Percentiles rank a stretch among this genome's conserved stretches.
Evolutionary conservation across 768 basidiomycete genomes (phyloP).

Genomic region (Mycena leptocephala): DNA sequence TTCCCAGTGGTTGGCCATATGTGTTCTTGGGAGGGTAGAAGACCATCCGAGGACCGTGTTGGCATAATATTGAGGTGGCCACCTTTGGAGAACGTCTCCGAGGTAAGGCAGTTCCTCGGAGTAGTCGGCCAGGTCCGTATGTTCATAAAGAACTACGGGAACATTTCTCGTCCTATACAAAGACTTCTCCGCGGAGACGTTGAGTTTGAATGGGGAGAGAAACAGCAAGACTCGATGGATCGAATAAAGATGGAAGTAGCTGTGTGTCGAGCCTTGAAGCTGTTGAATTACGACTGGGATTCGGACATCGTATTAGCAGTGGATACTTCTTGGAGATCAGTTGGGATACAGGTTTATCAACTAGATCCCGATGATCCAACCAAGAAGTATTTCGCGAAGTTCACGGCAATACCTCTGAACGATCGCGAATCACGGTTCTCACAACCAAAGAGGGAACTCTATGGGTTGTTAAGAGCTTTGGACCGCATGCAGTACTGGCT

Average conservation of each 20-base stretch:
- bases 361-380: slow-evolving; percentile 36
- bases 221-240: not conserved
- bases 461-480: slow-evolving; percentile 48
- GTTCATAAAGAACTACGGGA: not conserved
- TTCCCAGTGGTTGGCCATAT: slow-evolving; percentile 50
- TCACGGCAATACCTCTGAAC: slow-evolving; percentile 57
- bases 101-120: not conserved
- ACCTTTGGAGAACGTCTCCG: not conserved
- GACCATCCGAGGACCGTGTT: slow-evolving; percentile 40
- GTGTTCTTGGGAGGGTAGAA: slow-evolving; percentile 49
- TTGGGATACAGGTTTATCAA: slow-evolving; percentile 58
- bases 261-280: slow-evolving; percentile 43
- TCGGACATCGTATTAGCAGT: slow-evolving; percentile 52
- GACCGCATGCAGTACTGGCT: slow-evolving; percentile 34
- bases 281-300: slow-evolving; percentile 50
- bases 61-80: not conserved
- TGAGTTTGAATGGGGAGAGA: slow-evolving; percentile 37
- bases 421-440: slow-evolving; percentile 50
- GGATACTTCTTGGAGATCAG: slow-evolving; percentile 52
- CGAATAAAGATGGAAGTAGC: not conserved
- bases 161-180: not conserved
- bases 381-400: slow-evolving; percentile 45
- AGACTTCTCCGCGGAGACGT: slow-evolving; percentile 4
- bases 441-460: slow-evolving; percentile 60
- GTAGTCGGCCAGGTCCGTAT: not conserved